Base-by-base conservation (phyloP, 805 yeast species). In the Pichia eremophila region DNA sequence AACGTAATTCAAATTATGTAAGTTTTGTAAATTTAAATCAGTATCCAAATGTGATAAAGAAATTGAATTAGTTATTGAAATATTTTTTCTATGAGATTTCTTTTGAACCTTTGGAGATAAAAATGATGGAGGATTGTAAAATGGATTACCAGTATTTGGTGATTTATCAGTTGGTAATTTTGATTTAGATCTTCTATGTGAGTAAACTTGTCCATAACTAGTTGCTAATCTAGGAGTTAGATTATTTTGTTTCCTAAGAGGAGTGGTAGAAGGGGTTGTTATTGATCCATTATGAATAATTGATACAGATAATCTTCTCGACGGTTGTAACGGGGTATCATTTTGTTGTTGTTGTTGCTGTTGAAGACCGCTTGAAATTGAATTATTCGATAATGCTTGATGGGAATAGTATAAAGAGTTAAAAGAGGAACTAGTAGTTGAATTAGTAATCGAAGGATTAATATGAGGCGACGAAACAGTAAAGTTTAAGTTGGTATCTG, bases 111-210 rank as follows among this genome's bases (percentile, higher is more conserved):
- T 66, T 9, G 79, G 78, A 15, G 77, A 68, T 41, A 71, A 46
- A 43, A 71, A 71, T 8, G 71, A 54, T 1, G 71, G 67, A 3
- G 75, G 77, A 2, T 73, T 72, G 56, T 73, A 73, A 56, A 74
- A 74, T 10, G 79, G 78, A 53, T 73, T 74, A 8, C 70, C 70
- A 17, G 59, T 55, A 28, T 39, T 37, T 18, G 73, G 72, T 1
- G 73, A 68, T 52, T 61, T 65, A 40, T 62, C 61, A 18, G 57
- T 53, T 11, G 56, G 39, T 9, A 54, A 44, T 38, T 47, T 54
- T 7, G 59, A 53, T 41, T 54, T 60, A 18, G 58, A 48, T 44
- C 59, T 57, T 40, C 53, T 49, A 40, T 59, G 58, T 15, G 44
- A 17, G 41, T 27, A 15, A 34, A 34, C 36, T 34, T 34, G 36